Base-by-base conservation (phyloP, 768 basidiomycete species). In the Sarcomyxa edulis region DNA sequence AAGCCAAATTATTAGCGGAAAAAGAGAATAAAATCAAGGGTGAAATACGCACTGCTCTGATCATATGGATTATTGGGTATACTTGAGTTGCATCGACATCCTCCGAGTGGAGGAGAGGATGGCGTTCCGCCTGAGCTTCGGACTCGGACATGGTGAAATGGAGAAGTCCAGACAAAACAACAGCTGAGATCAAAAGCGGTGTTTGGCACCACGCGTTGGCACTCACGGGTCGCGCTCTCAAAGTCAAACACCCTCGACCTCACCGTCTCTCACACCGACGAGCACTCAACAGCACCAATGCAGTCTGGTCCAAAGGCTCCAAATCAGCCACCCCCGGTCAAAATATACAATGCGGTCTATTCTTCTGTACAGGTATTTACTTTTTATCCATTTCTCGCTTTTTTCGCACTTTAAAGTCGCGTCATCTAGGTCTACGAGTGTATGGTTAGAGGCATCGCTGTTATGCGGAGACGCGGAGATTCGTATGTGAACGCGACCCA, bases 401-500 rank as follows among this genome's bases (percentile, higher is more conserved):
- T 37, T 45, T 46, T 37, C 39, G 38, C 44, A 40, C 53, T 64
- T 52, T 58, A 54, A 56, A 58, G 56, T 64, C 64, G 59, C 63
- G 63, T 58, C 59, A 45, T 44, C 12, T 59, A 95, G 81, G 94
- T 98, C 16, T 95, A 92, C 61, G 94, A 98, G 64, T 95, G 92
- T 55, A 96, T 97, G 91, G 85, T 96, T 48, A 77, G 95, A 53
- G 94, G 94, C 26, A 97, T 97, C 55, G 95, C 95, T 1, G 95
- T 99, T 50, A 99, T 99, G 96, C 81, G 95, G 37, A 72, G 96
- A 55, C 81, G 93, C 52, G 79, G 79, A 37, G 96, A 98, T 63
- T 92, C 90, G 52, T 98, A 76, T 59, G 88, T 99, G 48, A 99
- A 99, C 69, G 96, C 96, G 50, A 98, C 96, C 2, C 96, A 99